Percentiles rank a stretch among this genome's conserved stretches.
These are phyloP conservation scores for Myxozyma melibiosi DNA, from an alignment of 805 yeast genomes.

Conservation along the genomic window DNA sequence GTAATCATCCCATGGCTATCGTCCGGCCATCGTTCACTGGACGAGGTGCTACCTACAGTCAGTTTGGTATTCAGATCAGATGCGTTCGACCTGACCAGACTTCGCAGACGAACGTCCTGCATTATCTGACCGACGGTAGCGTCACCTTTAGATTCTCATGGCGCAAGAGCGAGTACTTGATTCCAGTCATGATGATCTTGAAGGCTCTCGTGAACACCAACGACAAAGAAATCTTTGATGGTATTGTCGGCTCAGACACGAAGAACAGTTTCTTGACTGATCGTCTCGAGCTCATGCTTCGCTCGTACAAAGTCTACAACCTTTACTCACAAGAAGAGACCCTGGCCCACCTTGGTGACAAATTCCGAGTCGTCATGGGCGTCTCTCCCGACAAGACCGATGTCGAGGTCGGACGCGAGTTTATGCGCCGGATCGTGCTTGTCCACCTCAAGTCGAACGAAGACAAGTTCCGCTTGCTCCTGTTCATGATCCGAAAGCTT, in stretches of 20 bases:
- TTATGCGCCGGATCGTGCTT: conserved; percentile 77
- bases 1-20: conserved; percentile 98
- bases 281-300: conserved; percentile 89
- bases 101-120: conserved; percentile 96
- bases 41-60: conserved; percentile 88
- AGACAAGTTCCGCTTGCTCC: conserved; percentile 83
- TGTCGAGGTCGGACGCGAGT: conserved; percentile 85
- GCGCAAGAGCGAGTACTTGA: conserved; percentile 92
- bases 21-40: conserved; percentile 91
- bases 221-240: conserved; percentile 95
- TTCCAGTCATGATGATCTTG: conserved; percentile 89
- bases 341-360: conserved; percentile 92
- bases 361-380: conserved; percentile 89
- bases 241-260: conserved; percentile 87
- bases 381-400: conserved; percentile 88
- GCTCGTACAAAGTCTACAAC: conserved; percentile 81
- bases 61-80: conserved; percentile 91
- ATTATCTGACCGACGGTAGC: conserved; percentile 92
- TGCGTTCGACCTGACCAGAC: conserved; percentile 96
- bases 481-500: conserved; percentile 94
- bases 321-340: conserved; percentile 82
- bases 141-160: conserved; percentile 96
- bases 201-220: conserved; percentile 88
- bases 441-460: conserved; percentile 72
- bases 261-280: conserved; percentile 92